Conservation (phyloP, 257 asterid species). For the Solanum pinnatisectum region DNA sequence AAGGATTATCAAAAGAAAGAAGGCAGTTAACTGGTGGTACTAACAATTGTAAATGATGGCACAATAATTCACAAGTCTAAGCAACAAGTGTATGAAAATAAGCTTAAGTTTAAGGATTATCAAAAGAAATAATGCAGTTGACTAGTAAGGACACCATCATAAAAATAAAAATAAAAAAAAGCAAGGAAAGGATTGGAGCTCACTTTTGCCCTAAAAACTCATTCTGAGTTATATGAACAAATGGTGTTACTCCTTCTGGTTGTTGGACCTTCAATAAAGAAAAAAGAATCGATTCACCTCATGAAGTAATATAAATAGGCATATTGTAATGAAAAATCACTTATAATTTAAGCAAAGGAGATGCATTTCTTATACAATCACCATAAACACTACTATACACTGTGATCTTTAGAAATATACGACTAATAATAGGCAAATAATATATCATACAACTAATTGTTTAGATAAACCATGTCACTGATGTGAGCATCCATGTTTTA, state of each 20-base stretch:
- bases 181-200: slow-evolving; percentile 12
- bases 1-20: not conserved
- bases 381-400: not conserved
- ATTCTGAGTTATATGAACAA: slow-evolving; percentile 44
- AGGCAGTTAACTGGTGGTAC: not conserved
- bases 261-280: slow-evolving; percentile 38
- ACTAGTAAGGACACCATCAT: not conserved
- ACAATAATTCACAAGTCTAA: not conserved
- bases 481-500: not conserved
- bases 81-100: not conserved
- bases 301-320: slow-evolving; percentile 8
- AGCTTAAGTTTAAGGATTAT: not conserved
- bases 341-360: not conserved
- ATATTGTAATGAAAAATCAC: not conserved
- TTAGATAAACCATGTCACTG: not conserved
- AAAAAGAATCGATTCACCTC: not conserved
- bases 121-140: not conserved
- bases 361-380: not conserved
- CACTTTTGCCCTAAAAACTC: slow-evolving; percentile 52
- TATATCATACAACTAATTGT: not conserved
- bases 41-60: not conserved
- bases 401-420: not conserved
- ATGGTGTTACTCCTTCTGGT: slow-evolving; percentile 49
- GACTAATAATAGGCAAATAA: not conserved
- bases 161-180: not conserved